Evolutionary conservation across 176 grass and related monocot genomes (phyloP), one percentile per base, ranked within the genome.

Genomic region (Ensete glaucum): DNA sequence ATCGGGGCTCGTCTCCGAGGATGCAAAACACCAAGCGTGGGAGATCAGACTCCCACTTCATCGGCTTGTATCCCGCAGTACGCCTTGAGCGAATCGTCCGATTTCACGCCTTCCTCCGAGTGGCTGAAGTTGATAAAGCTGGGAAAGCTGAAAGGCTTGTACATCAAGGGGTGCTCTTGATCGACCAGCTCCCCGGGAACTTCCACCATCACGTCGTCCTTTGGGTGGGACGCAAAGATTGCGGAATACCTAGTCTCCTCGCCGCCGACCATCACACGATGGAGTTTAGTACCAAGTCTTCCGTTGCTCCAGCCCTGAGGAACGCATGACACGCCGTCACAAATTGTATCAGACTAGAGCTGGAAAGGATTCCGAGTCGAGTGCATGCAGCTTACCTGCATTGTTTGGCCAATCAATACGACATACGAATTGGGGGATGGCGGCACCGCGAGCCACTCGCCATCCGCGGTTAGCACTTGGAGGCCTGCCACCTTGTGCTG

Each of bases 241-340:
- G 23, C 52, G 50, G 53, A 75, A 53, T 79, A 79, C 63, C 84
- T 82, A 3, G 73, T 86, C 24, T 75, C 27, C 50, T 79, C 14
- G 29, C 77, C 13, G 0, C 12, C 58, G 2, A 79, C 55, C 50
- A 75, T 64, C 16, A 86, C 84, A 24, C 75, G 69, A 66, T 86
- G 84, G 4, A 50, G 1, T 6, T 16, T 15, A 22, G 84, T 15
- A 73, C 16, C 9, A 29, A 82, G 72, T 64, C 80, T 86, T 50
- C 84, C 84, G 34, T 86, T 86, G 8, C 79, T 86, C 43, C 76
- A 62, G 20, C 77, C 80, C 80, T 86, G 56, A 1, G 1, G 21
- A 25, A 69, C 0, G 2, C 52, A 81, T 9, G 8, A 51, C 53
- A 27, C 15, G 14, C 17, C 21, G 27, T 8, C 9, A 1, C 8